phyloP scores from a whole-genome alignment of 192 early-diverging fungal species.

The Coemansia sp. region DNA sequence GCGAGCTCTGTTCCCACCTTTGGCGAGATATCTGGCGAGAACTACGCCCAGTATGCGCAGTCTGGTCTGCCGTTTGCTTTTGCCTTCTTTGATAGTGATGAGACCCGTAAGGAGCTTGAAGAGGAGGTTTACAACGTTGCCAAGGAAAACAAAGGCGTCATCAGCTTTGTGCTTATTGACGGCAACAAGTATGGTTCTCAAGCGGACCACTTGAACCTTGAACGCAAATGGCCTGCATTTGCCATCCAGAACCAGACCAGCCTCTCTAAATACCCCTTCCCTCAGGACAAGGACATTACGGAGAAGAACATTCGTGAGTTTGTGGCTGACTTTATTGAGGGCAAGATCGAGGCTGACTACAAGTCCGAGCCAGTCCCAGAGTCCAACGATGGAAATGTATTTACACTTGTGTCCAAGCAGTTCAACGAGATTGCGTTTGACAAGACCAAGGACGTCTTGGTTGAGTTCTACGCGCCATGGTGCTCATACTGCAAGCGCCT shows the following conservation, averaged over 20 bases:
- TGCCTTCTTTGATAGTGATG: constrained; percentile 74
- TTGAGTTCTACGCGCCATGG: constrained; percentile 93
- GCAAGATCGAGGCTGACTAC: constrained; percentile 71
- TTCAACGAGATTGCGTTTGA: constrained; percentile 55
- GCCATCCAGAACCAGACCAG: constrained; percentile 78
- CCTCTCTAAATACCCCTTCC: constrained; percentile 85
- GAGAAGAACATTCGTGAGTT: constrained; percentile 62
- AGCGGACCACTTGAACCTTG: constrained; percentile 86
- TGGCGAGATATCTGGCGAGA: constrained; percentile 88
- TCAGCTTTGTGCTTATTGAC: constrained; percentile 92
- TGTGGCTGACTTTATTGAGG: constrained; percentile 65
- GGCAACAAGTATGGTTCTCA: constrained; percentile 82
- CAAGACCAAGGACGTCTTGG: constrained; percentile 46
- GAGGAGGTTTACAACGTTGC: constrained; percentile 72
- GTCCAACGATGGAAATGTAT: constrained; percentile 85
- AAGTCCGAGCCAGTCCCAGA: constrained; percentile 85
- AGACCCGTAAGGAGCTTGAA: constrained; percentile 60
- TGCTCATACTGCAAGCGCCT: constrained; percentile 94
- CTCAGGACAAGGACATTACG: constrained; percentile 68
- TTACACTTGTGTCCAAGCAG: constrained; percentile 82
- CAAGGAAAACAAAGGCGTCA: constrained; percentile 82
- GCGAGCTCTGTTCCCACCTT: constrained; percentile 80
- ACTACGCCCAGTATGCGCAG: constrained; percentile 86
- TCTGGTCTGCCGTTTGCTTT: constrained; percentile 88
- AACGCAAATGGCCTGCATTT: constrained; percentile 92